Conservation (phyloP, 225 moss, liverwort and hornwort genomes). For the Sphagnum tenellum region DNA sequence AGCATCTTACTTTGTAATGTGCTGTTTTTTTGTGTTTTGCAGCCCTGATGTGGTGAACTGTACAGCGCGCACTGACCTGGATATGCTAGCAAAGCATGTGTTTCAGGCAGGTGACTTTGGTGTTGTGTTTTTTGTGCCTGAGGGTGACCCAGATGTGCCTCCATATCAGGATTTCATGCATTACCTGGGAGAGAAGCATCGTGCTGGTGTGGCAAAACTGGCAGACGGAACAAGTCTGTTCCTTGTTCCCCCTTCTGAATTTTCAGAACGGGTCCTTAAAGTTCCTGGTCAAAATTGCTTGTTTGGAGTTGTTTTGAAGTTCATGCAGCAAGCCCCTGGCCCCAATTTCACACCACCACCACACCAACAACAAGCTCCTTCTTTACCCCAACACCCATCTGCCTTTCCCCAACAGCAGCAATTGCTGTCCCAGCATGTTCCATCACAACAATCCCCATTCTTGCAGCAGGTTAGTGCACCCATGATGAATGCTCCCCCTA, state of each 20-base stretch:
- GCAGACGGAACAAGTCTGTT: constrained; percentile 93
- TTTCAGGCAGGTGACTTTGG: constrained; percentile 97
- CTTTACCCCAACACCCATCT: constrained; percentile 34
- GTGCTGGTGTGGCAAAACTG: constrained; percentile 95
- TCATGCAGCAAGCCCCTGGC: constrained; percentile 46
- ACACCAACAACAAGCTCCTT: constrained; percentile 45
- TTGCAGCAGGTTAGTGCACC: constrained; percentile 27
- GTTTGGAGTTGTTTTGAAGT: constrained; percentile 90
- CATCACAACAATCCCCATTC: constrained; percentile 33
- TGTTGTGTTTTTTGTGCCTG: constrained; percentile 96
- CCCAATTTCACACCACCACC: constrained; percentile 35
- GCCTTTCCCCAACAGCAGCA: constrained; percentile 44
- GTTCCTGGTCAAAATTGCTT: constrained; percentile 96
- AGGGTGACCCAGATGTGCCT: constrained; percentile 95
- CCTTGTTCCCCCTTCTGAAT: constrained; percentile 95
- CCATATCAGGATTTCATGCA: constrained; percentile 98
- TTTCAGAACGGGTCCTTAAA: constrained; percentile 95
- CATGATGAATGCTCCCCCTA: constrained; percentile 21
- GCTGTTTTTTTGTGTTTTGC: constrained; percentile 18
- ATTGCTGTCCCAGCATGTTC: constrained; percentile 39
- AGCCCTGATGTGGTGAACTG: constrained; percentile 98
- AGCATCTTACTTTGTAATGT: too few relatives aligned
- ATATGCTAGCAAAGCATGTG: constrained; percentile 98
- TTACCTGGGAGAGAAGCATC: constrained; percentile 95
- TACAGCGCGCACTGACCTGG: constrained; percentile 93